Evolutionary conservation across 371 early-diverging fungal species (phyloP), one percentile per base, ranked within the genome.

Genomic region (Apophysomyces ossiformis): DNA sequence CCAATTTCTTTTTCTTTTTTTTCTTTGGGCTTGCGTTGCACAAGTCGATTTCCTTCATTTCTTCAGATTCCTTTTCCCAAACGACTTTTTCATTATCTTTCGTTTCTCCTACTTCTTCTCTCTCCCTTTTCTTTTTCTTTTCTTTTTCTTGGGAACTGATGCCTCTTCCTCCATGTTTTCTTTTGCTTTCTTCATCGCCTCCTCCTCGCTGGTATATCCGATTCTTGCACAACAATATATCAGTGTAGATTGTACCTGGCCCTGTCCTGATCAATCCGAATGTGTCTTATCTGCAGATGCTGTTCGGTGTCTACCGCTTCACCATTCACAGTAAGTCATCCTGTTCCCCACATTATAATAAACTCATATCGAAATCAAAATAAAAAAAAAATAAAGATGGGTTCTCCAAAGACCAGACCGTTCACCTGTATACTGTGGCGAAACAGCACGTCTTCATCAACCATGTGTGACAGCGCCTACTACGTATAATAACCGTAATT

Each of bases 241-340:
- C 11, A 26, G 18, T 16, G 69, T 72, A 18, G 63, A 72, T 47
- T 72, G 72, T 58, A 69, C 72, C 2, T 72, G 72, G 72, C 72
- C 72, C n/a, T 72, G 72, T 46, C 39, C 69, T 12, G 61, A 58
- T 39, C 35, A 35, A n/a, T 44, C 57, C 16, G 41, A 69, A 8
- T 72, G 72, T 50, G 60, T 66, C 7, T 61, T 72, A 6, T 66
- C 72, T 4, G n/a, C 37, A n/a, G 21, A 37, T 7, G 21, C 64
- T 7, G 43, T 69, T 39, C 66, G 66, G 46, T 72, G 72, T 56
- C 46, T 39, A n/a, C 67, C 66, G 5, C 59, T 37, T 26, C 64
- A 47, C 26, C 57, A 61, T 35, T 72, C 72, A 43, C 72, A 72
- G 72, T 72, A 69, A 56, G 72, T 61, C 46, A n/a, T 50, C 50